Conservation (phyloP, 371 early-diverging fungal genomes). For the Dinochytrium kinnereticum region DNA sequence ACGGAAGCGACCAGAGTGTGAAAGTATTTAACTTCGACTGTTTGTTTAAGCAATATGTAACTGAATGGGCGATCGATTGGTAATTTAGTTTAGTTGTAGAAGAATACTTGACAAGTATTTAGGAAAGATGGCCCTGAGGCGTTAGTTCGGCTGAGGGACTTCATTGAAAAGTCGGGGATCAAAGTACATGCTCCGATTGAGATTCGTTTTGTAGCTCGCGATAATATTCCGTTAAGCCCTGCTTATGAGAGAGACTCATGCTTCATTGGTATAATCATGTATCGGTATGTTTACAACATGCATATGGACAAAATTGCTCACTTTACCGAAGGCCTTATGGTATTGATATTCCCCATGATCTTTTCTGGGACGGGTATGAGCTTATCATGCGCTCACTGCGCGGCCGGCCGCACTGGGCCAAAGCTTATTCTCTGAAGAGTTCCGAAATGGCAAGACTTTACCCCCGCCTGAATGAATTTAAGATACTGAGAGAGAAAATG, state of each 20-base stretch:
- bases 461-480: conserved; percentile 69
- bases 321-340: conserved; percentile 68
- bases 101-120: neutral
- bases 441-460: conserved; percentile 64
- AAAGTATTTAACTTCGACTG: conserved; percentile 85
- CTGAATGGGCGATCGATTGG: conserved; percentile 84
- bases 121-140: conserved; percentile 67
- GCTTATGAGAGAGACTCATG: conserved; percentile 72
- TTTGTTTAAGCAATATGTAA: conserved; percentile 82
- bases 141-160: conserved; percentile 62
- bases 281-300: conserved; percentile 52
- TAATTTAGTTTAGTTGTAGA: conserved; percentile 8
- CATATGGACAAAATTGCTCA: neutral
- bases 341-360: conserved; percentile 65
- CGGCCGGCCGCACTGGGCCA: conserved; percentile 90
- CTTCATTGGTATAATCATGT: conserved; percentile 87
- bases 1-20: conserved; percentile 67
- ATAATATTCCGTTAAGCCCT: conserved; percentile 82
- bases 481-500: conserved; percentile 59
- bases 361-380: conserved; percentile 79
- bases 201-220: conserved; percentile 76
- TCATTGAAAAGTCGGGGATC: conserved; percentile 53
- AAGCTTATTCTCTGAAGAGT: conserved; percentile 69
- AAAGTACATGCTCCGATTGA: conserved; percentile 80
- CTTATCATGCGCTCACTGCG: conserved; percentile 72